A percentile compares a stretch with the other conserved stretches of the same genome.
These are phyloP conservation scores for Neurospora sp. DNA, from an alignment of 495 filamentous ascomycete genomes.

Conservation along the genomic window DNA sequence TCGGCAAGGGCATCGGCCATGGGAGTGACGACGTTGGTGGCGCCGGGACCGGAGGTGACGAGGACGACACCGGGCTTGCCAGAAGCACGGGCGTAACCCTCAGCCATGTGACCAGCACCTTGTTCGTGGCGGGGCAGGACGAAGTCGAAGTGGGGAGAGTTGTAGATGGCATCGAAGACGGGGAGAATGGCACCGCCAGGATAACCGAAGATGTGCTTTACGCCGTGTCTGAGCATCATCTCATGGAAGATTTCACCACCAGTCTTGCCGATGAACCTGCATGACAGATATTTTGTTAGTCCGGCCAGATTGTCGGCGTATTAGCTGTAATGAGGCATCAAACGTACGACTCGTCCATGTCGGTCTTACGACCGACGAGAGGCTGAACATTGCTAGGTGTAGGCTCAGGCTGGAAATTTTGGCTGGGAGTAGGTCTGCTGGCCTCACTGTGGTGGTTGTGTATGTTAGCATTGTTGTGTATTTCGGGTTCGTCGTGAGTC, in stretches of 20 bases:
- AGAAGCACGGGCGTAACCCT: slow-evolving; percentile 66
- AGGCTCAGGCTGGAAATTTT: slow-evolving; percentile 54
- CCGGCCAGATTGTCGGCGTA: slow-evolving; percentile 6
- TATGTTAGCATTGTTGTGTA: slow-evolving; percentile 11
- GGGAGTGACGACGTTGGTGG: slow-evolving; percentile 69
- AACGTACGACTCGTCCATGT: slow-evolving; percentile 68
- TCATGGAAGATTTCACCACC: slow-evolving; percentile 98
- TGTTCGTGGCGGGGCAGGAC: slow-evolving; percentile 72
- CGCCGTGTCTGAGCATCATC: slow-evolving; percentile 90
- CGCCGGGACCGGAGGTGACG: slow-evolving; percentile 70
- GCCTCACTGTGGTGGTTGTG: slow-evolving; percentile 18
- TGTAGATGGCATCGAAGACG: slow-evolving; percentile 75
- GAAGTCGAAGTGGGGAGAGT: slow-evolving; percentile 67
- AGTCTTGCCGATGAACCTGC: slow-evolving; percentile 83
- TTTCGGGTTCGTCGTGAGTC: slow-evolving; percentile 9
- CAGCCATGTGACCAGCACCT: slow-evolving; percentile 73
- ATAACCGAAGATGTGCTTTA: slow-evolving; percentile 85
- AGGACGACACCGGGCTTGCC: slow-evolving; percentile 69
- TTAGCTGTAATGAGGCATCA: slow-evolving; percentile 2
- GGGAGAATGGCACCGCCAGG: slow-evolving; percentile 75
- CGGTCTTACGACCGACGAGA: slow-evolving; percentile 47
- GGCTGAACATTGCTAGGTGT: slow-evolving; percentile 53
- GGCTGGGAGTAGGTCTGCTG: slow-evolving; percentile 47
- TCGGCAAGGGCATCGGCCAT: slow-evolving; percentile 73
- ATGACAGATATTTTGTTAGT: slow-evolving; percentile 17